phyloP scores from a whole-genome alignment of 495 filamentous ascomycete genomes.

The Cercophora sp. region DNA sequence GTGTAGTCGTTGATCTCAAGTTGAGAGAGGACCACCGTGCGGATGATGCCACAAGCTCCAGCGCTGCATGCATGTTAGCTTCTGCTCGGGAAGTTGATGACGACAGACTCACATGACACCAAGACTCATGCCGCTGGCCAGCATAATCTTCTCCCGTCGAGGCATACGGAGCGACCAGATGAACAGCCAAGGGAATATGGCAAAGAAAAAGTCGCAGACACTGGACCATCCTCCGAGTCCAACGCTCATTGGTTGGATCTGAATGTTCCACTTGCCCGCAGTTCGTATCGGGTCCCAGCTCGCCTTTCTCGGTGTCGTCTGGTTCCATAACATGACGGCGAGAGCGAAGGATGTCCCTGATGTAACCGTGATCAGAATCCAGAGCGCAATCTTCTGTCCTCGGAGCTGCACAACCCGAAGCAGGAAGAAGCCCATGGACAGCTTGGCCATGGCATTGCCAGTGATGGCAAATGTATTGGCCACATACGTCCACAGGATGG shows the following conservation, averaged over 20 bases:
- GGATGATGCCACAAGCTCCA: conserved; percentile 37
- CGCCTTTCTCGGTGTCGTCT: conserved; percentile 31
- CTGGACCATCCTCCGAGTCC: conserved; percentile 39
- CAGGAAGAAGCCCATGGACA: conserved; percentile 40
- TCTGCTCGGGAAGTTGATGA: background rate
- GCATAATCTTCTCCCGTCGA: conserved; percentile 36
- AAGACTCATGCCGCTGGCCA: conserved; percentile 40
- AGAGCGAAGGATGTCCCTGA: conserved; percentile 28
- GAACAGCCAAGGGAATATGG: conserved; percentile 42
- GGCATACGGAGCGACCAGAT: conserved; percentile 40
- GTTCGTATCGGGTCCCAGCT: conserved; percentile 38
- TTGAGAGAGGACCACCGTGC: conserved; percentile 33
- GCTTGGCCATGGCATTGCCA: conserved; percentile 38
- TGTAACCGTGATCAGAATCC: conserved; percentile 32
- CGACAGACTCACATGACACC: conserved; percentile 36
- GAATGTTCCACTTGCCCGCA: conserved; percentile 33
- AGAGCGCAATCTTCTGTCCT: conserved; percentile 34
- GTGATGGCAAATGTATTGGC: conserved; percentile 38
- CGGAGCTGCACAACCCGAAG: conserved; percentile 34
- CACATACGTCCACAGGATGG: conserved; percentile 39
- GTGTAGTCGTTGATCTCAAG: conserved; percentile 37
- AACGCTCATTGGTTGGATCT: conserved; percentile 37
- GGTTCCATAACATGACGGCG: conserved; percentile 36
- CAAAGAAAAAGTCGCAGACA: conserved; percentile 42
- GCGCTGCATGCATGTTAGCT: conserved; percentile 27